phyloP scores from a whole-genome alignment of 345 rosid genomes.

The Aquilaria sinensis region DNA sequence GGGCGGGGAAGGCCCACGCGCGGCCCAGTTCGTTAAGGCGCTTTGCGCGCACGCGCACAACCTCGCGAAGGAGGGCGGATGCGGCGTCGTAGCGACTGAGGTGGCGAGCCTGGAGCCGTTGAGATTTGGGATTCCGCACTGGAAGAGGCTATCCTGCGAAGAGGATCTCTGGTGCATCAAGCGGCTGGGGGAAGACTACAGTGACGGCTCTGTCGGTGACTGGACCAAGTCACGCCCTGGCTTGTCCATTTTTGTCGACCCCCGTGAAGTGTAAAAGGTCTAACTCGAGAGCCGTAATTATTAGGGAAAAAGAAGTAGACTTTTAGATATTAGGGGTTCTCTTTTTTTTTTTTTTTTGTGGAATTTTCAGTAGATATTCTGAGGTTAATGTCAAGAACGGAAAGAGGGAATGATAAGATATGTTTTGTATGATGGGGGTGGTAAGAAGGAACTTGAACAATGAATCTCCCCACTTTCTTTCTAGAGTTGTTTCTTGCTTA shows the following conservation, averaged over 20 bases:
- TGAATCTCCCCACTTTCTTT: slow-evolving; percentile 19
- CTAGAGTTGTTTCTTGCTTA: slow-evolving; percentile 1
- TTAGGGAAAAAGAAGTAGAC: no score
- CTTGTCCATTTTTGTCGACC: slow-evolving; percentile 91
- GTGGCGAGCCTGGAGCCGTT: slow-evolving; percentile 69
- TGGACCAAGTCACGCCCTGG: slow-evolving; percentile 92
- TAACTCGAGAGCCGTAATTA: not conserved
- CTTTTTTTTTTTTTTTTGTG: not conserved
- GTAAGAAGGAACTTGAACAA: slow-evolving; percentile 17
- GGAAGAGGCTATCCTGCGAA: slow-evolving; percentile 71
- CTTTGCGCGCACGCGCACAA: slow-evolving; percentile 84
- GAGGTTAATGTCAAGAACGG: not conserved
- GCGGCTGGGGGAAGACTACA: slow-evolving; percentile 72
- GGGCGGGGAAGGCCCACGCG: slow-evolving; percentile 84
- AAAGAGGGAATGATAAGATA: slow-evolving; percentile 22
- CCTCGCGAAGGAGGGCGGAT: slow-evolving; percentile 58
- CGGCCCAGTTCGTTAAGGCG: slow-evolving; percentile 49
- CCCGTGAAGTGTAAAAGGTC: slow-evolving; percentile 58
- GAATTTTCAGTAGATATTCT: not conserved
- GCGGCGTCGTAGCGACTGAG: slow-evolving; percentile 78
- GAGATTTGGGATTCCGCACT: slow-evolving; percentile 62
- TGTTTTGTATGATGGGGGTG: slow-evolving; percentile 8
- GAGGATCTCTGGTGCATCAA: slow-evolving; percentile 92
- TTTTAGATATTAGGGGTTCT: not conserved
- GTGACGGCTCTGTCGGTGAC: slow-evolving; percentile 74